These are phyloP conservation scores for Canavalia ensiformis DNA, from an alignment of 306 rosid genomes.

Conservation along the genomic window DNA sequence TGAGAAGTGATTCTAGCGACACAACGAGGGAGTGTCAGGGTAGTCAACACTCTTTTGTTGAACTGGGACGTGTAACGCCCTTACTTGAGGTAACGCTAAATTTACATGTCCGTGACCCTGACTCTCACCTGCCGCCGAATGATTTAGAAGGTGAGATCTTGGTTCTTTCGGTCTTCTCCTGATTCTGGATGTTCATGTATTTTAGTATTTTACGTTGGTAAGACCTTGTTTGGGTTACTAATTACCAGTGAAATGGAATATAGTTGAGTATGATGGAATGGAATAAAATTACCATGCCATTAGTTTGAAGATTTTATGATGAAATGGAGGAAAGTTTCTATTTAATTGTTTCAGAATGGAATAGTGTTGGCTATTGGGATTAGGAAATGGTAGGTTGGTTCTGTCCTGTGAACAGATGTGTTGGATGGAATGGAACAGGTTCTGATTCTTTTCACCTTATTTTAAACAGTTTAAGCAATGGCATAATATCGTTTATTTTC, in stretches of 20 bases:
- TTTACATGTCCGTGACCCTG: conserved; percentile 35
- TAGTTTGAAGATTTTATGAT: neutral
- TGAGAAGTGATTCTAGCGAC: conserved; percentile 55
- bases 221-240: neutral
- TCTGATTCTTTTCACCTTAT: neutral
- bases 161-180: neutral
- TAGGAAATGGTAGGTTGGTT: neutral
- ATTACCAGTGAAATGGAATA: neutral
- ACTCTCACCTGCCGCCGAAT: conserved; percentile 22
- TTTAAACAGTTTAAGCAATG: neutral
- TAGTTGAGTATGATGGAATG: neutral
- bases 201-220: neutral
- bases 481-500: neutral
- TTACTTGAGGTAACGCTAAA: conserved; percentile 69
- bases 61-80: conserved; percentile 67
- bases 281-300: neutral
- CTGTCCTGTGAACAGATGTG: neutral
- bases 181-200: conserved; percentile 1
- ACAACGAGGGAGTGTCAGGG: conserved; percentile 34
- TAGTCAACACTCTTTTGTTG: conserved; percentile 62
- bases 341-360: neutral
- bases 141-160: conserved; percentile 61
- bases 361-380: neutral
- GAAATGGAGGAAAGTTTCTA: neutral
- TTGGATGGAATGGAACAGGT: neutral